Conservation (phyloP, 306 rosid genomes). For the Vicia villosa region DNA sequence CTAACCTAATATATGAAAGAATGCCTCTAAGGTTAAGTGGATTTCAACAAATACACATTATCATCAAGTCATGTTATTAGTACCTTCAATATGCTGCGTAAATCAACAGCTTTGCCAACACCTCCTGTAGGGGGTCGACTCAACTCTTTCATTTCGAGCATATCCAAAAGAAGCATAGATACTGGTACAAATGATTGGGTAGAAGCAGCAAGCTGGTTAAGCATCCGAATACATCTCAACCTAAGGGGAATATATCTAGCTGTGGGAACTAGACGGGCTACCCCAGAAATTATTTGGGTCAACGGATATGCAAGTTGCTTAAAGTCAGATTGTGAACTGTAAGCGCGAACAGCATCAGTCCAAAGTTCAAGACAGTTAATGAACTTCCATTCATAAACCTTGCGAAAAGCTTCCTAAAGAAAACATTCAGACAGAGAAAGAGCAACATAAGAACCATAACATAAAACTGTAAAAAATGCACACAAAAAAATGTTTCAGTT, state of each 20-base stretch:
- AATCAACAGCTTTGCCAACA: slow-evolving; percentile 85
- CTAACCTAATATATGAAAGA: slow-evolving; percentile 64
- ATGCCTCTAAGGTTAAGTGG: slow-evolving; percentile 26
- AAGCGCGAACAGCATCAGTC: slow-evolving; percentile 80
- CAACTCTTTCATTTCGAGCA: slow-evolving; percentile 96
- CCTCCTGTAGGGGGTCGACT: slow-evolving; percentile 83
- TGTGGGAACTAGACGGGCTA: slow-evolving; percentile 86
- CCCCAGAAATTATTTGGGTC: slow-evolving; percentile 85
- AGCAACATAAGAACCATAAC: slow-evolving; percentile 31
- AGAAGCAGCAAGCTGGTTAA: slow-evolving; percentile 72
- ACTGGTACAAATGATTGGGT: slow-evolving; percentile 75
- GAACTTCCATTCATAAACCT: slow-evolving; percentile 94
- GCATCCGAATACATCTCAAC: slow-evolving; percentile 81
- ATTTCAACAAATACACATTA: slow-evolving; percentile 17
- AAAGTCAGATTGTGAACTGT: slow-evolving; percentile 72
- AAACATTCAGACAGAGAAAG: slow-evolving; percentile 35
- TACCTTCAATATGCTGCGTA: slow-evolving; percentile 81
- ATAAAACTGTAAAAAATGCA: slow-evolving; percentile 19
- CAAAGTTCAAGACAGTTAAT: slow-evolving; percentile 94
- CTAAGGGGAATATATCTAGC: slow-evolving; percentile 87
- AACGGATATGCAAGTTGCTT: slow-evolving; percentile 89
- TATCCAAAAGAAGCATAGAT: slow-evolving; percentile 88
- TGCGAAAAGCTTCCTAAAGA: slow-evolving; percentile 85
- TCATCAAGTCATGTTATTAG: background rate
- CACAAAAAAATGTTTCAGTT: background rate